Evolutionary conservation across 2,329 filamentous ascomycete species (phyloP).

Genomic region (Aspergillus pseudoglaucus): DNA sequence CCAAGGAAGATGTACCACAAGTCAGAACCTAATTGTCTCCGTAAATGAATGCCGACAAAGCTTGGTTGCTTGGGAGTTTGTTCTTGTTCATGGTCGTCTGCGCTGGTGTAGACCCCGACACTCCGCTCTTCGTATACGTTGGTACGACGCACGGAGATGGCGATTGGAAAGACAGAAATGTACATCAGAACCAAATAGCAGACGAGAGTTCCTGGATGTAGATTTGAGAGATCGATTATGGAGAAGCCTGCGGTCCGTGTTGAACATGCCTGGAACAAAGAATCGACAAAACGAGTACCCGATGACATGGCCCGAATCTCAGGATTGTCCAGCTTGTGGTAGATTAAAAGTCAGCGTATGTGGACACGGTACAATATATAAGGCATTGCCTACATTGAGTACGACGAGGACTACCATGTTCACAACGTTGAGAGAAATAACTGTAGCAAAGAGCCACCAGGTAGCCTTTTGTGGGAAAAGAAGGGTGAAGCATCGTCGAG

Average conservation of each 20-base stretch:
- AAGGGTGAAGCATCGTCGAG: constrained; percentile 90
- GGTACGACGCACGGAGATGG: constrained; percentile 86
- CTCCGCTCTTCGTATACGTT: constrained; percentile 88
- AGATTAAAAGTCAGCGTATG: too few species aligned
- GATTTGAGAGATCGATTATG: constrained; percentile 65
- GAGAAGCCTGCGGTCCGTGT: constrained; percentile 89
- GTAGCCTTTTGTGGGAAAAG: constrained; percentile 85
- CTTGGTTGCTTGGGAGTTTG: constrained; percentile 58
- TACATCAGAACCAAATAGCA: constrained; percentile 99
- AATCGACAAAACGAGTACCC: constrained; percentile 73
- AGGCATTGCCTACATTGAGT: constrained; percentile 51
- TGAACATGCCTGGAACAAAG: constrained; percentile 81
- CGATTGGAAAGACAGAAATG: constrained; percentile 93
- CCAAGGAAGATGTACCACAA: constrained; percentile 95
- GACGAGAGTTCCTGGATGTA: constrained; percentile 88
- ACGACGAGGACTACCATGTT: constrained; percentile 90
- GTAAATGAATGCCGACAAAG: constrained; percentile 86
- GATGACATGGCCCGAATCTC: constrained; percentile 62
- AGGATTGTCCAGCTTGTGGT: constrained; percentile 53
- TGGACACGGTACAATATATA: too few species aligned
- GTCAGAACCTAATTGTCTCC: constrained; percentile 90
- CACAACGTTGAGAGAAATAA: constrained; percentile 72
- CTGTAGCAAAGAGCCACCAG: constrained; percentile 90
- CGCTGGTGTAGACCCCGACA: constrained; percentile 58
- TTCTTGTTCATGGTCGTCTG: constrained; percentile 48